Base-by-base conservation (phyloP, 352 stramenopile genomes). In the Pythium phragmitis region DNA sequence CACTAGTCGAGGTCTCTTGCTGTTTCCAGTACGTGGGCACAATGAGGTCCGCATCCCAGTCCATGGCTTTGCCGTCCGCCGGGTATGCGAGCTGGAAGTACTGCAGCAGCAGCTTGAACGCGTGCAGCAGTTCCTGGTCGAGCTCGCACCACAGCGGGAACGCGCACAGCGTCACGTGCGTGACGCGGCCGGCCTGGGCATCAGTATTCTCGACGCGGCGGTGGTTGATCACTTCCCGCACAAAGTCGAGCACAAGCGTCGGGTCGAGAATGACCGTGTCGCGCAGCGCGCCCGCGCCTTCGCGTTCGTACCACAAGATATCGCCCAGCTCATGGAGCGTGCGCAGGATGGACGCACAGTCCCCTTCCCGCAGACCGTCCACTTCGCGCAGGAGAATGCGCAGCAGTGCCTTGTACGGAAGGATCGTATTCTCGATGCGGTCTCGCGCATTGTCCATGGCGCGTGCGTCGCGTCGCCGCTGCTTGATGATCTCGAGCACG, bases 231-330 rank as follows among this genome's bases (percentile, higher is more conserved):
- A 63, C 62, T 48, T 68, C 53, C 2, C 62, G 62, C n/a, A 69
- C 62, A 34, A 76, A 64, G 17, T 80, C 63, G 1, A 80, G 63
- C 13, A 73, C 66, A 13, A 77, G 61, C 4, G 63, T 77, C 1
- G 66, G 73, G 13, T 70, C 42, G 17, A 69, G 49, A 41, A 69
- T 64, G 14, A 63, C 47, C 0, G n/a, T 39, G 16, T 52, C 54
- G 26, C 49, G 42, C 14, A 64, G 28, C 4, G 47, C 37, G 2
- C 62, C 55, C 1, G 55, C 30, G 16, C 41, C 46, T 37, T 60
- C 55, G 23, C 42, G 56, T 33, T 67, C 52, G 41, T 63, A 72
- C 58, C 58, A 67, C 19, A 67, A 19, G 3, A 72, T 43, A 26
- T 72, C 65, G 28, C 65, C 65, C 7, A 72, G 47, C 33, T 72